These are phyloP conservation scores for Apium graveolens DNA, from an alignment of 129 eudicot species.

Conservation along the genomic window DNA sequence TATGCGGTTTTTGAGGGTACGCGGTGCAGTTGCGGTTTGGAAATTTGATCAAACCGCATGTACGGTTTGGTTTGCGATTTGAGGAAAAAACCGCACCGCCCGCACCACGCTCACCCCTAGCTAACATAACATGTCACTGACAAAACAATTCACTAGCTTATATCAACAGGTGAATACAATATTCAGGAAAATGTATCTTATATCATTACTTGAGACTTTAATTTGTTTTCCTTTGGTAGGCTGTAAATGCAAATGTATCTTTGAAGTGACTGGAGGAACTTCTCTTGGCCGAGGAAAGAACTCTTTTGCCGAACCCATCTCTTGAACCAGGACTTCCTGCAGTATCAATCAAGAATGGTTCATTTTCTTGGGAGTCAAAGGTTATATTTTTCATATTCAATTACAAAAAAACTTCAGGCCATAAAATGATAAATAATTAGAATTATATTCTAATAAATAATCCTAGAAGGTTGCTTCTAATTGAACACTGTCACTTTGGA, in stretches of 20 bases:
- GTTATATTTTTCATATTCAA: conserved; percentile 18
- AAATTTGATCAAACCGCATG: too few species aligned
- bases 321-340: conserved; percentile 74
- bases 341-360: conserved; percentile 75
- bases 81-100: too few species aligned
- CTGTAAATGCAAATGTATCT: conserved; percentile 86
- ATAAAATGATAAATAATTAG: too few species aligned
- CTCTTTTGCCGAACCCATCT: conserved; percentile 83
- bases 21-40: too few species aligned
- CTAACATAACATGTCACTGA: too few species aligned
- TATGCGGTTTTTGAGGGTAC: too few species aligned
- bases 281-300: conserved; percentile 83
- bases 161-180: too few species aligned
- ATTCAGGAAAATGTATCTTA: too few species aligned
- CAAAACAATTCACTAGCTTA: too few species aligned
- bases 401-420: not conserved
- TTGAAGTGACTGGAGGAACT: conserved; percentile 81
- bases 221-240: conserved; percentile 41
- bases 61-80: too few species aligned
- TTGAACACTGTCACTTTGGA: not conserved
- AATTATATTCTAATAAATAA: not conserved
- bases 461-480: not conserved
- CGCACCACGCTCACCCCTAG: too few species aligned
- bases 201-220: not conserved
- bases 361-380: conserved; percentile 93